phyloP scores from a whole-genome alignment of 2,329 filamentous ascomycete species.

The Ilyonectria robusta region DNA sequence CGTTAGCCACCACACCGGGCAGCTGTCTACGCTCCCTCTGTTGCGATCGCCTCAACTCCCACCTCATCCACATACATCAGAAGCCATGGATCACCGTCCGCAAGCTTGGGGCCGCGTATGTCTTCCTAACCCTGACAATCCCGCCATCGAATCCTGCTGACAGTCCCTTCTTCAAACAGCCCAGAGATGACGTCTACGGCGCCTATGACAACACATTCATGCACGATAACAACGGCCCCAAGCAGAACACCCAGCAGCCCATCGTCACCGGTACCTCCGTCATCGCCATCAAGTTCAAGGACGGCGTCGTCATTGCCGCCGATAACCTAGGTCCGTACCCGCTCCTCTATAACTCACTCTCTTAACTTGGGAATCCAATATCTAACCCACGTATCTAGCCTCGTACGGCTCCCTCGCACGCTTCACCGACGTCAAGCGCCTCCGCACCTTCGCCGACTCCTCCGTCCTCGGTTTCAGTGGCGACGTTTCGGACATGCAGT shows the following conservation, averaged over 20 bases:
- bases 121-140: slow-evolving; percentile 40
- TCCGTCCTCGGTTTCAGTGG: slow-evolving; percentile 94
- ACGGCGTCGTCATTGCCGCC: slow-evolving; percentile 95
- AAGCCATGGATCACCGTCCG: slow-evolving; percentile 78
- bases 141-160: slow-evolving; percentile 23
- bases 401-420: slow-evolving; percentile 97
- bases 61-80: slow-evolving; percentile 33
- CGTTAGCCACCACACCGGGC: too few relatives aligned
- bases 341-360: slow-evolving; percentile 12
- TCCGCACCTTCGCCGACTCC: slow-evolving; percentile 87
- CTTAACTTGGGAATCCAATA: background rate
- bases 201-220: slow-evolving; percentile 92
- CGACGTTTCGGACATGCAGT: slow-evolving; percentile 99
- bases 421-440: slow-evolving; percentile 96
- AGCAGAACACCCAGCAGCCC: slow-evolving; percentile 90
- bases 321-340: slow-evolving; percentile 86
- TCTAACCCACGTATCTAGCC: slow-evolving; percentile 65
- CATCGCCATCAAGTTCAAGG: slow-evolving; percentile 94
- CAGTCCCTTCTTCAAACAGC: slow-evolving; percentile 67
- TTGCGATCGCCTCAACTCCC: background rate
- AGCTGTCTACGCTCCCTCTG: background rate
- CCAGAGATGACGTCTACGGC: slow-evolving; percentile 97
- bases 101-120: slow-evolving; percentile 81
- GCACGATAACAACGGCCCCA: slow-evolving; percentile 76
- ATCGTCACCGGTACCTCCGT: slow-evolving; percentile 98